Evolutionary conservation across 768 basidiomycete genomes (phyloP), one percentile per base, ranked within the genome.

Genomic region (Asterophora parasitica): DNA sequence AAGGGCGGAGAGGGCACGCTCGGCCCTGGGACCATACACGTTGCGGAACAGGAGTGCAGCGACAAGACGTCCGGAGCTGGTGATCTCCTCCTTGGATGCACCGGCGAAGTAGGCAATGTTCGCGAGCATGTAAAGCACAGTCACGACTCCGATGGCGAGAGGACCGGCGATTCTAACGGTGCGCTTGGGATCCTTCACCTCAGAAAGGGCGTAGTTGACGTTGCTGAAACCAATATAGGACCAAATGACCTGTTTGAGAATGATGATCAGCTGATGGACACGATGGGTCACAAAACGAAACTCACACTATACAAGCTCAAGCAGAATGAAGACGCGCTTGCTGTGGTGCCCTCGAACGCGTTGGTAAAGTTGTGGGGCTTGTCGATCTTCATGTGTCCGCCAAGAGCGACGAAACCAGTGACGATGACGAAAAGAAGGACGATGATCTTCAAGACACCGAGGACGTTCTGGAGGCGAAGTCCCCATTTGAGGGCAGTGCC

Each of bases 71-170:
- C 81, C 79, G 2, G 78, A 78, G 10, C 64, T 63, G 0, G 75
- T 63, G 48, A 88, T 87, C n/a, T 85, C 81, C n/a, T 73, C 67
- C 52, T 81, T 83, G 4, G 79, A 76, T 9, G 83, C 81, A 19
- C 75, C 83, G 3, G 78, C 78, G 46, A 83, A 81, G 58, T 85
- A 87, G 1, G 82, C 81, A 27, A 85, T 59, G 51, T 86, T 85
- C 44, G 78, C 76, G 9, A 77, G 67, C 16, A 86, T 17, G 56
- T 86, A 88, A 4, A 81, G 66, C 0, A 75, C 58, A 0, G 81
- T 68, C 16, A 83, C 77, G n/a, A 73, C 65, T 7, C 59, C 49
- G 48, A 87, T 73, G 0, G 82, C 83, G 3, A 82, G 62, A 6
- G 85, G 82, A 3, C 78, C 82, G 0, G 85, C 83, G 15, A 74